Evolutionary conservation across 2,329 filamentous ascomycete species (phyloP).

Genomic region (Aspergillus transmontanensis): DNA sequence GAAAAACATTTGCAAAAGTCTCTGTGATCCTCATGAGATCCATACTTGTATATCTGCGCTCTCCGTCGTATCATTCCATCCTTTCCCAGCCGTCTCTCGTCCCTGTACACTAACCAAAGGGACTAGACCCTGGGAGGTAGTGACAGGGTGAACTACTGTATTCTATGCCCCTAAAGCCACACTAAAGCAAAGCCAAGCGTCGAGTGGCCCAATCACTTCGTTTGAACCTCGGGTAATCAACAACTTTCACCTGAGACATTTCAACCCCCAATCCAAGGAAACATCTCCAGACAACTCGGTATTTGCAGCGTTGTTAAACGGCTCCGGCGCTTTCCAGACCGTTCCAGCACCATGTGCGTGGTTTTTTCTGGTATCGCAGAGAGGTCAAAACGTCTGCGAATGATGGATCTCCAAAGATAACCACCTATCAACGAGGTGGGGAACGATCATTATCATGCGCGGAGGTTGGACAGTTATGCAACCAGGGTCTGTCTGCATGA

Average conservation of each 20-base stretch:
- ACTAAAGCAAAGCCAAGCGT: conserved; percentile 28
- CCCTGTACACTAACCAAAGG: neutral
- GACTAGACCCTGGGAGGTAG: neutral
- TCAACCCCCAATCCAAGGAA: conserved; percentile 9
- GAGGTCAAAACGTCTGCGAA: neutral
- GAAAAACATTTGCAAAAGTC: neutral
- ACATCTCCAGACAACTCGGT: neutral
- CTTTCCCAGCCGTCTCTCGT: neutral
- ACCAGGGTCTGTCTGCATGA: neutral
- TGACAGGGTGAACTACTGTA: neutral
- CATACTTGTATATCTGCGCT: neutral
- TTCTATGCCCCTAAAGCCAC: conserved; percentile 10
- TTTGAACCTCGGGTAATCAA: conserved; percentile 3
- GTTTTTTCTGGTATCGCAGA: neutral
- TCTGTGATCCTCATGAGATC: neutral
- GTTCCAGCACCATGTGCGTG: conserved; percentile 20
- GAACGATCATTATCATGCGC: neutral
- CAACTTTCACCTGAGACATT: conserved; percentile 15
- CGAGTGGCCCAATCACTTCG: conserved; percentile 7
- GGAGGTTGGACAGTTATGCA: neutral
- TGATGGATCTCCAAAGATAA: conserved; percentile 10
- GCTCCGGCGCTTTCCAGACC: conserved; percentile 14
- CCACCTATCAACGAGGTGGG: neutral
- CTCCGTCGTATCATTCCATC: neutral
- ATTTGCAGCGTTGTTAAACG: neutral